Base-by-base conservation (phyloP, 129 eudicot species). In the Arctium minus region DNA sequence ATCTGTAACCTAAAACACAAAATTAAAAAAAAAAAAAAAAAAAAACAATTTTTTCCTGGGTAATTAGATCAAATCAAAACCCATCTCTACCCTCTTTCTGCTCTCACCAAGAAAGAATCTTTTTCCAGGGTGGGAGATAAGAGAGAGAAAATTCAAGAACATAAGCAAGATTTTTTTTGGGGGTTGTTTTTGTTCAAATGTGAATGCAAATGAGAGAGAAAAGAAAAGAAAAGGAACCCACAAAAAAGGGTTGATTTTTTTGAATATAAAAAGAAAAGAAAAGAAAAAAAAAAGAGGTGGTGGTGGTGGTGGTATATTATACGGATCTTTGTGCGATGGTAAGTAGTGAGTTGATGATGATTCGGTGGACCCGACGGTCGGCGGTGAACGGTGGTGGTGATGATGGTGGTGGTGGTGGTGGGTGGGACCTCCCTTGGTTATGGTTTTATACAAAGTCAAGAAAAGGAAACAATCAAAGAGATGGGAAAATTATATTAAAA, bases 391-490 rank as follows among this genome's bases (percentile, higher is more conserved):
- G 68, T 15, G 65, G 65, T n/a, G 65, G 65, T 15, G 22, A 2
- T 42, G 11, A 5, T 56, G 82, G 11, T 37, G 85, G 68, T 69
- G 82, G 78, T 77, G 86, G 30, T 77, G 73, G 38, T 18, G 74
- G 37, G 82, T 79, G 87, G 87, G 83, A 50, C 87, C 87, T 79
- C 67, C 29, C 56, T 65, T 79, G 71, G 84, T 48, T 84, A 71
- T 72, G 65, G 65, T 56, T 72, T 74, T 77, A 18, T 60, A 64
- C 74, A 79, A 84, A 84, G 80, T 73, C 76, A 65, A 84, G 80
- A 62, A 84, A 79, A 79, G 64, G 84, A 84, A 84, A 84, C 42
- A 78, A 84, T 64, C 87, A 73, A 84, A 73, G 79, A 7, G 31
- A 56, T 73, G 75, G 81, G 84, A n/a, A 62, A 44, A 79, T 79